Base-by-base conservation (phyloP, 768 basidiomycete species). In the Boletus reticulatus region DNA sequence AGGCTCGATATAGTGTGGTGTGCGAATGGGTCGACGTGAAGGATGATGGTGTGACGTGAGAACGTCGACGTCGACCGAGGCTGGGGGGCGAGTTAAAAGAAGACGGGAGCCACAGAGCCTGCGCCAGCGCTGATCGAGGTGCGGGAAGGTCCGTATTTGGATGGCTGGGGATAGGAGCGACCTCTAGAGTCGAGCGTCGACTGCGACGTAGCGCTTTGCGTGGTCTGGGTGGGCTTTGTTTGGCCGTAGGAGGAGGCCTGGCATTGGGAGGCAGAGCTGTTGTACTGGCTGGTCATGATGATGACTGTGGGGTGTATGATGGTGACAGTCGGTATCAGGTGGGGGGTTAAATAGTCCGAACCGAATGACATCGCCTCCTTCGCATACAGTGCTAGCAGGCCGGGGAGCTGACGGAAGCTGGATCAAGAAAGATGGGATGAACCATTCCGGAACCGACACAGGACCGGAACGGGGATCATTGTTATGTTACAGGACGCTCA, bases 101-200 rank as follows among this genome's bases (percentile, higher is more conserved):
- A 84, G 36, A 83, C 78, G 46, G 84, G 76, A 43, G 79, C 84
- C 29, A 74, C 78, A 17, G 76, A 68, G 39, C 78, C 75, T 43
- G 84, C 83, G 43, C 76, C 76, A 16, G 77, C 77, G 53, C 77
- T 77, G 52, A 85, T 78, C 13, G 76, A 75, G 22, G 74, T 74
- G 57, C 57, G 62, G 22, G 65, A 43, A 4, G 71, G 38, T 20
- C 60, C 56, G 49, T 55, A 56, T 48, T 62, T 63, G 56, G 69
- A 57, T 13, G 68, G 55, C 19, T 71, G 69, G 12, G 71, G 24
- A 47, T 70, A 58, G 7, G 69, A 41, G 42, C 62, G 59, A 34
- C 48, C 60, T 43, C 63, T 47, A 19, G 57, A 44, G 60, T 70
- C 69, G 34, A 37, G 39, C 7, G 53, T 20, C 24, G 70, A 52